Conservation (phyloP, 352 stramenopile genomes). For the Globisporangium cederbergense region DNA sequence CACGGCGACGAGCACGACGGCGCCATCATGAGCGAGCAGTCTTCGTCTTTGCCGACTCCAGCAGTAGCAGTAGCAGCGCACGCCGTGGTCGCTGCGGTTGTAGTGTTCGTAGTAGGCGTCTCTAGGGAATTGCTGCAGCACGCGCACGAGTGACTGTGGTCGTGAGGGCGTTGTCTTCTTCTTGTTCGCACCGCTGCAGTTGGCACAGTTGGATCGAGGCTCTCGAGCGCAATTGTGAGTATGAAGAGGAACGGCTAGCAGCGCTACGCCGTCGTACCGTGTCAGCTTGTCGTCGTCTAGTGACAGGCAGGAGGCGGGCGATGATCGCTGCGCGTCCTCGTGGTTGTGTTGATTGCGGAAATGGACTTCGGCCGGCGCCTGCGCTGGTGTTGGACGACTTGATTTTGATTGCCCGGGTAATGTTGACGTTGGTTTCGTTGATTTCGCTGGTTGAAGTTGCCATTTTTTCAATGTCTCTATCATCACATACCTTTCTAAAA, state of each 20-base stretch:
- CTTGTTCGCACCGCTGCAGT: neutral
- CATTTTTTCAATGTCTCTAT: neutral
- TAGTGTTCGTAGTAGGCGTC: neutral
- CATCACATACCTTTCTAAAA: neutral
- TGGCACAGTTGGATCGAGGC: neutral
- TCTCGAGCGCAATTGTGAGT: slow-evolving; percentile 9
- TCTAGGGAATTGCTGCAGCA: too few species aligned
- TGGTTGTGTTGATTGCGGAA: neutral
- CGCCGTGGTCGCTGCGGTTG: neutral
- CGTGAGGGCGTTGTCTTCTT: neutral
- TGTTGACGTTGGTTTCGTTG: neutral
- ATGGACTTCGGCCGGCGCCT: neutral
- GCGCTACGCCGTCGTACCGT: neutral
- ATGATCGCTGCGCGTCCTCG: neutral
- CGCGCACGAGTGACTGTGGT: neutral
- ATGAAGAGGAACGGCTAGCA: neutral
- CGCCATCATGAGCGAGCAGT: neutral
- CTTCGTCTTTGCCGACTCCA: neutral
- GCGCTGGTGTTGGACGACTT: neutral
- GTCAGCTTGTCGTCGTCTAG: neutral
- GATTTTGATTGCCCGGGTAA: neutral
- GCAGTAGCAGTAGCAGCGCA: neutral
- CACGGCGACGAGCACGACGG: slow-evolving; percentile 4
- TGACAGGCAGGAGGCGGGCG: neutral
- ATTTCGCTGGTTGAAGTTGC: slow-evolving; percentile 1